A percentile compares a stretch with the other conserved stretches of the same genome.
phyloP scores from a whole-genome alignment of 805 yeast genomes.

The Pichia gijzeniarum region DNA sequence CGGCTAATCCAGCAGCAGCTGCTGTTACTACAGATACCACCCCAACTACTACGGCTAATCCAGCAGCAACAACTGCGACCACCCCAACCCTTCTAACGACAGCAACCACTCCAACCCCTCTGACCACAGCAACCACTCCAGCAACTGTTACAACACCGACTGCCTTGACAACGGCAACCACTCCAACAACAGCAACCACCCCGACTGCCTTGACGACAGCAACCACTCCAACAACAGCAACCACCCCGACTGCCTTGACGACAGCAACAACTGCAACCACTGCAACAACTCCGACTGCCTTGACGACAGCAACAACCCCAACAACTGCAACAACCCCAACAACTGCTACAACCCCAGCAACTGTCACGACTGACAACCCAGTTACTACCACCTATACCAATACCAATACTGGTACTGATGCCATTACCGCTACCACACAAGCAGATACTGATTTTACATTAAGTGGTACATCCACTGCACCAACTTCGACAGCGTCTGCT shows the following conservation, averaged over 20 bases:
- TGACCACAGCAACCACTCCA: slow-evolving; percentile 12
- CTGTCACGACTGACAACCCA: slow-evolving; percentile 7
- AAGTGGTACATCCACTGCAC: background rate
- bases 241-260: background rate
- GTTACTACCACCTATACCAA: background rate
- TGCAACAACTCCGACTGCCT: slow-evolving; percentile 15
- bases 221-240: background rate
- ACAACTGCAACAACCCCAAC: slow-evolving; percentile 14
- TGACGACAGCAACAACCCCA: slow-evolving; percentile 4
- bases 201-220: slow-evolving; percentile 4
- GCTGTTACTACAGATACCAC: no score
- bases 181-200: slow-evolving; percentile 8
- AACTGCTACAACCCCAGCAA: slow-evolving; percentile 14
- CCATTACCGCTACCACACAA: slow-evolving; percentile 13
- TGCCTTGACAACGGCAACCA: slow-evolving; percentile 9
- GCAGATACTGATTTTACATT: background rate
- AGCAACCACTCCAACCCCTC: slow-evolving; percentile 11
- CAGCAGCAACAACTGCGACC: slow-evolving; percentile 12
- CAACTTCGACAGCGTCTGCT: slow-evolving; percentile 9
- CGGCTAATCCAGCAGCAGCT: slow-evolving; percentile 4
- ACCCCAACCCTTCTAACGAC: slow-evolving; percentile 10
- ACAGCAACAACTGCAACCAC: background rate
- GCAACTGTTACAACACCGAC: slow-evolving; percentile 10
- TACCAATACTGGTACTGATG: slow-evolving; percentile 5
- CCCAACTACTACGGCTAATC: background rate